Percentiles rank a stretch among this genome's conserved stretches.
Evolutionary conservation across 495 filamentous ascomycete species (phyloP).

Genomic region (Parachaetomium inaequale): DNA sequence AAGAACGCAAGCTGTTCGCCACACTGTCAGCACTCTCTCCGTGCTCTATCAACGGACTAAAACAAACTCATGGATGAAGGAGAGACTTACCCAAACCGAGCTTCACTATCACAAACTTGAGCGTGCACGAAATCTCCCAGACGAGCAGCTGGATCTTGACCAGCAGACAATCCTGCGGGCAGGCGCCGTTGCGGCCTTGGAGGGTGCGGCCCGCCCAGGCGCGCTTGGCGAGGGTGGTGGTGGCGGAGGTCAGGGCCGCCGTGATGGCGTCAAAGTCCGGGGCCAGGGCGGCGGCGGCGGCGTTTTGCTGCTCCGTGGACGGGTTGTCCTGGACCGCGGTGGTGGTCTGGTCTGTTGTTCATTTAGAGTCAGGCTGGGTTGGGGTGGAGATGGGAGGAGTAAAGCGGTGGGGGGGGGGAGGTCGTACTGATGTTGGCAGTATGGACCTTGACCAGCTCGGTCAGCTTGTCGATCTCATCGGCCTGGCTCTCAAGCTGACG

Average conservation of each 20-base stretch:
- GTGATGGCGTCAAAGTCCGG: conserved; percentile 37
- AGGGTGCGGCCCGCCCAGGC: conserved; percentile 16
- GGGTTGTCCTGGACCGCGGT: conserved; percentile 29
- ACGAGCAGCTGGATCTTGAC: conserved; percentile 34
- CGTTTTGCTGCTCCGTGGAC: conserved; percentile 22
- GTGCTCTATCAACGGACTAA: background rate
- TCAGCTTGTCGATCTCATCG: conserved; percentile 31
- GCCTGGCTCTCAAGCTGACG: conserved; percentile 34
- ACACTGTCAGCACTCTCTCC: background rate
- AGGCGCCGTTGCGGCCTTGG: background rate
- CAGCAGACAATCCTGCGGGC: conserved; percentile 21
- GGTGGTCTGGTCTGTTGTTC: conserved; percentile 25
- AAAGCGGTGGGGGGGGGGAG: background rate
- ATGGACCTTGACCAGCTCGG: conserved; percentile 30
- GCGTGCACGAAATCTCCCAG: conserved; percentile 36
- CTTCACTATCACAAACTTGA: conserved; percentile 39
- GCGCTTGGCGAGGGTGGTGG: conserved; percentile 33
- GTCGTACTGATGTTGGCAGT: conserved; percentile 39
- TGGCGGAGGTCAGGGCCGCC: conserved; percentile 30
- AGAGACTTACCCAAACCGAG: conserved; percentile 37
- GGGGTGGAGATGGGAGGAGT: background rate
- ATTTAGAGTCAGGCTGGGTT: background rate
- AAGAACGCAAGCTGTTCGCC: conserved; percentile 33
- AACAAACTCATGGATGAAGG: background rate
- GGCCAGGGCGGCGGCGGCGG: conserved; percentile 29